Conservation (phyloP, 805 yeast genomes). For the Metschnikowia bowlesiae region DNA sequence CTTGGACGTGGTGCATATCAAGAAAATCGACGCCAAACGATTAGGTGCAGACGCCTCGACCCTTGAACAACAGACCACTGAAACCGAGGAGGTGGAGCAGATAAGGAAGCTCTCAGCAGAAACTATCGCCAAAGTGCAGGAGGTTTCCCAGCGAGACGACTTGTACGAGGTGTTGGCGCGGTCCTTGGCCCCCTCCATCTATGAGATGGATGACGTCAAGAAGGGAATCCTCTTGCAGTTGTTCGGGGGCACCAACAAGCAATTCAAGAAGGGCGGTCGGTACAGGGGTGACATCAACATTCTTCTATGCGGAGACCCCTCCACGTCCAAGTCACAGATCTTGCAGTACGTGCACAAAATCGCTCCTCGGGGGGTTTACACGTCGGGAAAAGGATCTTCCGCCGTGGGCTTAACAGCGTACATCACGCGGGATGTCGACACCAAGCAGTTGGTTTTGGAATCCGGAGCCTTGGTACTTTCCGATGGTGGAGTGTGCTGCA, state of each 20-base stretch:
- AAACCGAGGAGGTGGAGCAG: constrained; percentile 73
- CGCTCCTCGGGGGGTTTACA: constrained; percentile 96
- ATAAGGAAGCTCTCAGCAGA: constrained; percentile 61
- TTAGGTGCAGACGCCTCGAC: constrained; percentile 79
- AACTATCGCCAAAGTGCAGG: constrained; percentile 62
- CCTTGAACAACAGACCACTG: constrained; percentile 52
- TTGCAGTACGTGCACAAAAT: constrained; percentile 94
- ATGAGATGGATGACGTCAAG: constrained; percentile 93
- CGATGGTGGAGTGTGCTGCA: constrained; percentile 98
- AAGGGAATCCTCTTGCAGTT: constrained; percentile 90
- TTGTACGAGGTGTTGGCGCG: constrained; percentile 81
- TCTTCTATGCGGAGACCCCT: constrained; percentile 94
- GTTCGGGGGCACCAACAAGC: constrained; percentile 93
- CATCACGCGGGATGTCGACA: constrained; percentile 89
- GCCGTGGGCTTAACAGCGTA: constrained; percentile 99
- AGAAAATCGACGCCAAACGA: constrained; percentile 77
- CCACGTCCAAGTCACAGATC: constrained; percentile 93
- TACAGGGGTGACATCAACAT: constrained; percentile 95
- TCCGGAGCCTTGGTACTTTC: constrained; percentile 94
- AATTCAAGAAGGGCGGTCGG: constrained; percentile 83
- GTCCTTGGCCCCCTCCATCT: constrained; percentile 95
- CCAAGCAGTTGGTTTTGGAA: constrained; percentile 88
- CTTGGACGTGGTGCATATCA: constrained; percentile 89
- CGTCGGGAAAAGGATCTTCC: constrained; percentile 98
- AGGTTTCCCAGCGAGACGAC: constrained; percentile 64